Conservation (phyloP, 2,329 filamentous ascomycete genomes). For the Ophiostoma perfectum region DNA sequence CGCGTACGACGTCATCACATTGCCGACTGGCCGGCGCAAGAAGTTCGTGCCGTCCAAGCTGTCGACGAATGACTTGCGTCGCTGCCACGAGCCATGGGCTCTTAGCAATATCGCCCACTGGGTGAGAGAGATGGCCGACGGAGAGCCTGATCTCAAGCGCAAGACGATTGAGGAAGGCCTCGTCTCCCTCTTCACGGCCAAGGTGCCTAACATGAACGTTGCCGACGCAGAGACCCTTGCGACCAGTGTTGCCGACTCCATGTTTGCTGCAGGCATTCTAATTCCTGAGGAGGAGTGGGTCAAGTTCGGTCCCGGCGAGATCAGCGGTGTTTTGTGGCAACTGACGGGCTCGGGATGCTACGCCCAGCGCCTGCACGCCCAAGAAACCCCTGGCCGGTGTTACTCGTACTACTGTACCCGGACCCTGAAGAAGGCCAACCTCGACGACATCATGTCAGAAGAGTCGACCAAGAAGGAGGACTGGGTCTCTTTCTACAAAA, state of each 20-base stretch:
- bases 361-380: slow-evolving; percentile 72
- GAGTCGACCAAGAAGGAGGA: slow-evolving; percentile 67
- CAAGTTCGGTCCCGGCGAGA: slow-evolving; percentile 72
- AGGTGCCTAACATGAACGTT: slow-evolving; percentile 97
- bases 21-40: slow-evolving; percentile 66
- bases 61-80: slow-evolving; percentile 71
- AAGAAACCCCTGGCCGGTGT: slow-evolving; percentile 67
- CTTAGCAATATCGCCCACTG: slow-evolving; percentile 80
- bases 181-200: slow-evolving; percentile 82
- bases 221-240: slow-evolving; percentile 89
- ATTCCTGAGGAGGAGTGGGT: slow-evolving; percentile 95
- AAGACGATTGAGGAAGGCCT: slow-evolving; percentile 83
- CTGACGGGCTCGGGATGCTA: slow-evolving; percentile 90
- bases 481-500: slow-evolving; percentile 83
- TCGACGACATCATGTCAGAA: slow-evolving; percentile 66
- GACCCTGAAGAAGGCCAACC: slow-evolving; percentile 88
- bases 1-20: slow-evolving; percentile 74
- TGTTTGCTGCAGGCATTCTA: slow-evolving; percentile 73
- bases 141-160: slow-evolving; percentile 79
- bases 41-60: slow-evolving; percentile 84
- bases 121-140: slow-evolving; percentile 84
- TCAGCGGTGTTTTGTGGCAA: slow-evolving; percentile 90
- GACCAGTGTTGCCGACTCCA: slow-evolving; percentile 67
- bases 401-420: slow-evolving; percentile 93
- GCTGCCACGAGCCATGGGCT: slow-evolving; percentile 87